These are phyloP conservation scores for Rhododendron ovatum DNA, from an alignment of 148 eudicot species.

Conservation along the genomic window DNA sequence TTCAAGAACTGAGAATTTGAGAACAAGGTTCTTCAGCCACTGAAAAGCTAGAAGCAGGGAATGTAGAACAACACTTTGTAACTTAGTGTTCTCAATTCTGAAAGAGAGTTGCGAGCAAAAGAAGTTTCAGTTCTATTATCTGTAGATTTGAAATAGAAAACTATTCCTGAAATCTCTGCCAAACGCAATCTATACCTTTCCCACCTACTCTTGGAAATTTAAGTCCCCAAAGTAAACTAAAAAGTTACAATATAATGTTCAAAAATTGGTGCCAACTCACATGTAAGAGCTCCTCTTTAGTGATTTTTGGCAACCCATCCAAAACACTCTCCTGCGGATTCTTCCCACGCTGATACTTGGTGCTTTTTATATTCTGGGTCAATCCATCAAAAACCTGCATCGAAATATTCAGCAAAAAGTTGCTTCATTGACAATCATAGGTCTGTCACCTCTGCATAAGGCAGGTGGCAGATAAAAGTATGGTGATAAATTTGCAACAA, in stretches of 20 bases:
- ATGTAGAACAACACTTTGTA: not conserved
- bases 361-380: slow-evolving; percentile 75
- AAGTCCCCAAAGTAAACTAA: not conserved
- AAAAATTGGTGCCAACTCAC: slow-evolving; percentile 41
- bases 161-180: not conserved
- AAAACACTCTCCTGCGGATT: slow-evolving; percentile 77
- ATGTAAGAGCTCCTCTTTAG: slow-evolving; percentile 65
- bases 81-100: not conserved
- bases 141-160: not conserved
- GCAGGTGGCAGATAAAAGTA: slow-evolving; percentile 5
- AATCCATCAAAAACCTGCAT: slow-evolving; percentile 63
- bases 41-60: not conserved
- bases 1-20: not conserved
- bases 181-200: not conserved
- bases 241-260: not conserved
- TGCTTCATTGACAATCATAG: slow-evolving; percentile 7
- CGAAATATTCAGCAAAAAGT: slow-evolving; percentile 8
- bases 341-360: slow-evolving; percentile 68
- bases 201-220: not conserved
- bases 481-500: slow-evolving; percentile 2
- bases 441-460: not conserved
- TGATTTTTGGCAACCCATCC: slow-evolving; percentile 65
- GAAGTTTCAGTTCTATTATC: not conserved
- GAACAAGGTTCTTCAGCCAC: not conserved
- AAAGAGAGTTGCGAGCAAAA: not conserved